These are phyloP conservation scores for Phytopythium cucurbitacearum DNA, from an alignment of 352 stramenopile species.

Conservation along the genomic window DNA sequence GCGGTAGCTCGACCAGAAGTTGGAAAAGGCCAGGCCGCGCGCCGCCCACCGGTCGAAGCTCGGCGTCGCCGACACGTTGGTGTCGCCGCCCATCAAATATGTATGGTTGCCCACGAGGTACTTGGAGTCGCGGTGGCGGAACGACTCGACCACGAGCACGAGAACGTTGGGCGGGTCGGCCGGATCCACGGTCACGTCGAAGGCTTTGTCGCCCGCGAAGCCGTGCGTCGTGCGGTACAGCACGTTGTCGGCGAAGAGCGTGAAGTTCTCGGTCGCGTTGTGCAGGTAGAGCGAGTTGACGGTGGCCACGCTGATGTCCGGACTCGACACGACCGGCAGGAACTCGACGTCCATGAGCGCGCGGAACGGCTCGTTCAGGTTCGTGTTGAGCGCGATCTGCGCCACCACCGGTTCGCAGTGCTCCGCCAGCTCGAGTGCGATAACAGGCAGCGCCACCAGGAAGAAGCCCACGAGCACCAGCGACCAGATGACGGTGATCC, in stretches of 20 bases:
- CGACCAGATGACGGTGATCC: constrained; percentile 3
- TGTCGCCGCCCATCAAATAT: constrained; percentile 12
- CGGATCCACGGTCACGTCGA: constrained; percentile 31
- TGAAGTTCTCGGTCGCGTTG: constrained; percentile 33
- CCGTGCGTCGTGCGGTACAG: constrained; percentile 28
- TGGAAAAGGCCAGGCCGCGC: constrained; percentile 40
- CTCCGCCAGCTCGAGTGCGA: constrained; percentile 14
- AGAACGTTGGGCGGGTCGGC: constrained; percentile 45
- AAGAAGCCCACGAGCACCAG: constrained; percentile 3
- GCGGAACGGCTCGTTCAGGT: constrained; percentile 36
- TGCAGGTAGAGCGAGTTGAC: constrained; percentile 23
- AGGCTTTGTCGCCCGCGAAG: constrained; percentile 38
- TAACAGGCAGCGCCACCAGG: constrained; percentile 11
- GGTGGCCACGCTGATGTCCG: constrained; percentile 11
- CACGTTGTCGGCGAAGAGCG: constrained; percentile 29
- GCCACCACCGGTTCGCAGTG: constrained; percentile 19
- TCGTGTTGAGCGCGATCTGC: constrained; percentile 30
- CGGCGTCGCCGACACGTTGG: constrained; percentile 41
- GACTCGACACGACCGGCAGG: constrained; percentile 8
- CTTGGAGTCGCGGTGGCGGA: constrained; percentile 46
- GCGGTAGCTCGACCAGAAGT: constrained; percentile 57
- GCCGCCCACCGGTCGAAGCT: constrained; percentile 48
- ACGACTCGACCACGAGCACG: constrained; percentile 50
- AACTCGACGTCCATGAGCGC: constrained; percentile 15
- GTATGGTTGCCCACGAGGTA: constrained; percentile 37